phyloP scores from a whole-genome alignment of 306 rosid species.

The Cyclanthera cordifolia region DNA sequence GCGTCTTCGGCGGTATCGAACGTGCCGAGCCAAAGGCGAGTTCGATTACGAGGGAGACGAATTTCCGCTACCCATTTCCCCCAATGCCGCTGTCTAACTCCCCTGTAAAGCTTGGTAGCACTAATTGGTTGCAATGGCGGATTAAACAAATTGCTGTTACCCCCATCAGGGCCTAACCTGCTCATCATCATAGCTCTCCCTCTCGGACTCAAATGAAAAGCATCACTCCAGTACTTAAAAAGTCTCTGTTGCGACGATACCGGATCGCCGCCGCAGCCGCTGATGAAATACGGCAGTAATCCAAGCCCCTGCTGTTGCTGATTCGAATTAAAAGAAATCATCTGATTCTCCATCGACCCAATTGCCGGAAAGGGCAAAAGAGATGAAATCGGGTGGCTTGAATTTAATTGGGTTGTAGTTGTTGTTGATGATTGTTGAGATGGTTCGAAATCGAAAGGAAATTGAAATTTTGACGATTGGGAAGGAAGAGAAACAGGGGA shows the following conservation, averaged over 20 bases:
- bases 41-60: conserved; percentile 78
- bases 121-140: conserved; percentile 50
- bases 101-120: conserved; percentile 77
- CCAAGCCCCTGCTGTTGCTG: conserved; percentile 23
- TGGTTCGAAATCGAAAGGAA: conserved; percentile 58
- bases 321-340: conserved; percentile 44
- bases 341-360: conserved; percentile 28
- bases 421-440: conserved; percentile 22
- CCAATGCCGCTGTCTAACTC: conserved; percentile 97
- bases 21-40: conserved; percentile 95
- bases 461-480: conserved; percentile 31
- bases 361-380: conserved; percentile 18
- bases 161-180: conserved; percentile 10
- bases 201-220: conserved; percentile 64
- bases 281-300: conserved; percentile 22
- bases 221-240: conserved; percentile 61
- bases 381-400: conserved; percentile 22
- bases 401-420: conserved; percentile 22
- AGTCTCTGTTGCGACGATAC: conserved; percentile 34
- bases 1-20: conserved; percentile 97
- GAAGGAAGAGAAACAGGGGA: conserved; percentile 21
- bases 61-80: conserved; percentile 99
- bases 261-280: conserved; percentile 17
- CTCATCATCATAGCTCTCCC: conserved; percentile 65
- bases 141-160: conserved; percentile 13